Conservation (phyloP, 176 grass and related monocot genomes). For the Avena insularis region DNA sequence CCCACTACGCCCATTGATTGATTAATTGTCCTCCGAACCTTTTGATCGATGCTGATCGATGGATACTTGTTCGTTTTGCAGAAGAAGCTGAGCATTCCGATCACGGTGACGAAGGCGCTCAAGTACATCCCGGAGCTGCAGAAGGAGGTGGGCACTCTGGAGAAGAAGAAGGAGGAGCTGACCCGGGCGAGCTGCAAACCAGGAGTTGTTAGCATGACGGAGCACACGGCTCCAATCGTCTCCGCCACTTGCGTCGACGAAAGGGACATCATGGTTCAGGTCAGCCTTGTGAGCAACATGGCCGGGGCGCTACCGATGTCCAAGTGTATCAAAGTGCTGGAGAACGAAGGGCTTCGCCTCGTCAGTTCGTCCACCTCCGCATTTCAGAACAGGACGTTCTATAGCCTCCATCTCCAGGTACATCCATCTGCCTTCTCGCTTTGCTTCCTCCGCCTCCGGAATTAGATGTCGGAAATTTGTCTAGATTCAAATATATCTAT, state of each 20-base stretch:
- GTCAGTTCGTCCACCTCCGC: conserved; percentile 65
- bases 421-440: not conserved
- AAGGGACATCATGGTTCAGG: conserved; percentile 79
- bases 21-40: not conserved
- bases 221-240: conserved; percentile 47
- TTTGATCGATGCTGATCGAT: not conserved
- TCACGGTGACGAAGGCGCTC: conserved; percentile 65
- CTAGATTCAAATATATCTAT: no score
- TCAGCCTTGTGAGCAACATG: conserved; percentile 57
- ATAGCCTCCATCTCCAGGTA: conserved; percentile 89
- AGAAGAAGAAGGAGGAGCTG: conserved; percentile 68
- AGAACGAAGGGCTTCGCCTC: conserved; percentile 71
- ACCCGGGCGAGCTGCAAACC: conserved; percentile 41
- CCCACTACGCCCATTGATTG: not conserved
- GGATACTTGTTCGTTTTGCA: conserved; percentile 14
- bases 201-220: not conserved
- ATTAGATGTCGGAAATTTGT: no score
- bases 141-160: conserved; percentile 57
- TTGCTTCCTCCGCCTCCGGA: not conserved
- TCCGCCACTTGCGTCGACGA: conserved; percentile 64
- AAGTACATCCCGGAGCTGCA: conserved; percentile 93
- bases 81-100: conserved; percentile 92
- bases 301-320: conserved; percentile 47
- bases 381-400: conserved; percentile 62
- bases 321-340: conserved; percentile 58